Conservation (phyloP, 371 early-diverging fungal genomes). For the Umbelopsis sp. region DNA sequence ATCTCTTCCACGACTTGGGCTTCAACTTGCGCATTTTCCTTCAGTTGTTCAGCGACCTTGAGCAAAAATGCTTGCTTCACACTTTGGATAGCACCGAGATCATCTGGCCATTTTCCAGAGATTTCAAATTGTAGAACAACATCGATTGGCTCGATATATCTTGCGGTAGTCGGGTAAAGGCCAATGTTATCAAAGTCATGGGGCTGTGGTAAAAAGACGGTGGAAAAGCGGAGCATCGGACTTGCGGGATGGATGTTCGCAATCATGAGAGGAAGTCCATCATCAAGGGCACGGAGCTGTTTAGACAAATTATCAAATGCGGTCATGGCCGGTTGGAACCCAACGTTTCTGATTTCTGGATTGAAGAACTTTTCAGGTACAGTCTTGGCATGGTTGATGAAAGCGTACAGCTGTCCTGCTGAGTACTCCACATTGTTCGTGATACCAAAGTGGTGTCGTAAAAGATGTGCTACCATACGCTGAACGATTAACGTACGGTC, state of each 20-base stretch:
- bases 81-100: constrained; percentile 83
- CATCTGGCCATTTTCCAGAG: constrained; percentile 90
- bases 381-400: constrained; percentile 51
- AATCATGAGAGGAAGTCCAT: constrained; percentile 78
- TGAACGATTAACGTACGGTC: constrained; percentile 78
- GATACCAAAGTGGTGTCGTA: constrained; percentile 71
- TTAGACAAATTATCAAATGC: constrained; percentile 75
- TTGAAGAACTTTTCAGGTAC: constrained; percentile 55
- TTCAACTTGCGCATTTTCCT: constrained; percentile 37
- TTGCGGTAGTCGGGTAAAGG: constrained; percentile 54
- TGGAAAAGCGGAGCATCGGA: constrained; percentile 74
- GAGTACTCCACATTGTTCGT: constrained; percentile 60
- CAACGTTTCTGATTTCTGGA: constrained; percentile 46
- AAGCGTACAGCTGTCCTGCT: constrained; percentile 71
- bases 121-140: constrained; percentile 84
- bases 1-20: constrained; percentile 51
- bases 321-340: constrained; percentile 75
- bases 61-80: constrained; percentile 89
- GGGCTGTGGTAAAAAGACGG: constrained; percentile 83
- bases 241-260: constrained; percentile 68
- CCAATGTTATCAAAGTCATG: constrained; percentile 45
- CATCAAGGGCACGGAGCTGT: constrained; percentile 65
- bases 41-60: constrained; percentile 62
- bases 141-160: constrained; percentile 75
- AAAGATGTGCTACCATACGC: constrained; percentile 76